A percentile compares a stretch with the other conserved stretches of the same genome.
Evolutionary conservation across 116 monocot species (phyloP).

Genomic region (Papilionanthe hybrid): DNA sequence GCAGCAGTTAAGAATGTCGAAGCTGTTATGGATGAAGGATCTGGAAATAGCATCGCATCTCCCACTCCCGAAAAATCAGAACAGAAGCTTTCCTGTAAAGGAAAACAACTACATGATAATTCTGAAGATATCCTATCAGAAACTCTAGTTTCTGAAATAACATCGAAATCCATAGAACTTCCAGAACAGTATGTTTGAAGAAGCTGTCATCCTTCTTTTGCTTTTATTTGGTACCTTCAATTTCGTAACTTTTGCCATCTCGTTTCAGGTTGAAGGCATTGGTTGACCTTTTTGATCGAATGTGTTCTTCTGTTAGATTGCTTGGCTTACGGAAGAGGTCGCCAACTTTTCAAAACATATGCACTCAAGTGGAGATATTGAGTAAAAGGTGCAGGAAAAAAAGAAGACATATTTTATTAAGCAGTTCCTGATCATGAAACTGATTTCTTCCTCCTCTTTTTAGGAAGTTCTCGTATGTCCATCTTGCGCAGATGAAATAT

Average conservation of each 20-base stretch:
- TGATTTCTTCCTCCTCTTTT: slow-evolving; percentile 6
- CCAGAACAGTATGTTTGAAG: slow-evolving; percentile 42
- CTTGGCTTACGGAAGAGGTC: slow-evolving; percentile 58
- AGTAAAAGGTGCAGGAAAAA: slow-evolving; percentile 49
- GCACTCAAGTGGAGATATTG: slow-evolving; percentile 66
- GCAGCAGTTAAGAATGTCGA: slow-evolving; percentile 9
- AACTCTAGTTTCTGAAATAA: slow-evolving; percentile 1
- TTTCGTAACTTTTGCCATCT: not conserved
- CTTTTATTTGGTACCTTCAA: not conserved
- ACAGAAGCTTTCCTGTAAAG: slow-evolving; percentile 21
- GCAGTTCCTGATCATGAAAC: slow-evolving; percentile 8
- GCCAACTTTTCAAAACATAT: slow-evolving; percentile 60
- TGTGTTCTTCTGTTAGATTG: slow-evolving; percentile 70
- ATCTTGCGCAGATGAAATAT: slow-evolving; percentile 90
- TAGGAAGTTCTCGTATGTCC: slow-evolving; percentile 61
- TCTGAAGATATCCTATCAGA: slow-evolving; percentile 14
- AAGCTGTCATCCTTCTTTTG: not conserved
- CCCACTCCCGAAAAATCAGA: slow-evolving; percentile 56
- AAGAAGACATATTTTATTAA: not conserved
- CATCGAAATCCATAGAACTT: slow-evolving; percentile 25
- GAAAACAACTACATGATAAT: slow-evolving; percentile 17
- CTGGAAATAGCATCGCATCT: slow-evolving; percentile 24
- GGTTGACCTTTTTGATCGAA: slow-evolving; percentile 53
- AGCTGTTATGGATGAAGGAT: slow-evolving; percentile 11
- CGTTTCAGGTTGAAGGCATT: slow-evolving; percentile 36